These are phyloP conservation scores for Acer campestre DNA, from an alignment of 345 rosid species.

Conservation along the genomic window DNA sequence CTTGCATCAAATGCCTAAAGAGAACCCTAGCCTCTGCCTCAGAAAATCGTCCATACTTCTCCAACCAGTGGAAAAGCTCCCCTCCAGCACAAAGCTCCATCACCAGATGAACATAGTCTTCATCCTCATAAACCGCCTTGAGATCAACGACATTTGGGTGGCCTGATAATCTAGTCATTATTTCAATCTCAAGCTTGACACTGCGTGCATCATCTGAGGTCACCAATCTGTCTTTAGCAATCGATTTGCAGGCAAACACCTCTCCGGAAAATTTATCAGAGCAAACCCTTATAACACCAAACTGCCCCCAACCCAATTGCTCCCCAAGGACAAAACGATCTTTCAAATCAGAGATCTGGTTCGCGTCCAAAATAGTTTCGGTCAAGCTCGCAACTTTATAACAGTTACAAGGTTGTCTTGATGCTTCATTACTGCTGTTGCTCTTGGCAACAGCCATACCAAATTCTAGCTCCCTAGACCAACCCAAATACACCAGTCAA, in stretches of 20 bases:
- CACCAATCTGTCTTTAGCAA: conserved; percentile 61
- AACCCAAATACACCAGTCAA: conserved; percentile 10
- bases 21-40: conserved; percentile 59
- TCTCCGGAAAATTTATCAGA: conserved; percentile 63
- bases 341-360: conserved; percentile 46
- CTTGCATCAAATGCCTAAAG: conserved; percentile 66
- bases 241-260: conserved; percentile 63
- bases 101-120: conserved; percentile 59
- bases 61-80: conserved; percentile 61
- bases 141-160: conserved; percentile 72
- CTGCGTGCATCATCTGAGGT: conserved; percentile 54
- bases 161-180: conserved; percentile 70
- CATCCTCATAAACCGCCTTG: conserved; percentile 74
- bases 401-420: conserved; percentile 42
- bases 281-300: conserved; percentile 67
- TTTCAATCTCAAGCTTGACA: conserved; percentile 71
- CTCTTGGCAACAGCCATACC: conserved; percentile 59
- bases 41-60: conserved; percentile 57
- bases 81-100: conserved; percentile 84
- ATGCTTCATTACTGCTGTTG: conserved; percentile 37
- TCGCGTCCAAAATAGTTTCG: conserved; percentile 51
- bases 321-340: conserved; percentile 54
- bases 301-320: conserved; percentile 75
- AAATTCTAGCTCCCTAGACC: conserved; percentile 27
- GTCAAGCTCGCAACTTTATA: conserved; percentile 43